Conservation (phyloP, 1,139 yeast species). For the Candida anutae region DNA sequence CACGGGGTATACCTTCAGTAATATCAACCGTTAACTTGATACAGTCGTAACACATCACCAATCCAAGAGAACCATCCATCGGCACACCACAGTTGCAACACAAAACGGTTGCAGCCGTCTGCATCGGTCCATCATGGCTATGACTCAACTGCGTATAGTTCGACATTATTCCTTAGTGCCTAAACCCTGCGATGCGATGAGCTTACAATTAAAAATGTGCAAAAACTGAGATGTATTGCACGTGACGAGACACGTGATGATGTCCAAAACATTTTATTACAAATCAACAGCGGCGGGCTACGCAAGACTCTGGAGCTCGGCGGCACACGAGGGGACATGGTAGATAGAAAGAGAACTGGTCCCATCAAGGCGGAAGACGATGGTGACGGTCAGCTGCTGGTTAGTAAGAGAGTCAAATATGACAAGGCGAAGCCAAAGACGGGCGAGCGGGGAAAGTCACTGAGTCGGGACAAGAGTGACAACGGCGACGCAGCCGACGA, state of each 20-base stretch:
- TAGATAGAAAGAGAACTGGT: constrained; percentile 20
- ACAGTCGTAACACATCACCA: constrained; percentile 97
- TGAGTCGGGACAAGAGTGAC: constrained; percentile 17
- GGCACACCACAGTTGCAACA: constrained; percentile 99
- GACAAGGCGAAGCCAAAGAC: too few species aligned
- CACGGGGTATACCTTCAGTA: constrained; percentile 93
- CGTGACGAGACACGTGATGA: too few species aligned
- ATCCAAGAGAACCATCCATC: constrained; percentile 89
- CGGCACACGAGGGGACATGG: constrained; percentile 13
- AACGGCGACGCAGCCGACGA: constrained; percentile 28
- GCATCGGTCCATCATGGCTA: constrained; percentile 15
- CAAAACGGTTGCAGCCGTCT: constrained; percentile 67
- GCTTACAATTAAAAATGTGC: too few species aligned
- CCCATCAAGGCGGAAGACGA: constrained; percentile 11
- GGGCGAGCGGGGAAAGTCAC: constrained; percentile 10
- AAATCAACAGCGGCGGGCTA: too few species aligned
- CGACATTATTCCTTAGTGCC: constrained; percentile 31
- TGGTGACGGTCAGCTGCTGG: constrained; percentile 26
- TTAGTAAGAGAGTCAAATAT: constrained; percentile 23
- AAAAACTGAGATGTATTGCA: too few species aligned
- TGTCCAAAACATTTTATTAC: too few species aligned
- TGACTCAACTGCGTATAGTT: constrained; percentile 40
- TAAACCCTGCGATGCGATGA: too few species aligned
- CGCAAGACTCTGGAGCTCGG: too few species aligned
- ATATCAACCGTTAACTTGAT: constrained; percentile 89